Base-by-base conservation (phyloP, 371 early-diverging fungal species). In the Sporodiniella umbellata region DNA sequence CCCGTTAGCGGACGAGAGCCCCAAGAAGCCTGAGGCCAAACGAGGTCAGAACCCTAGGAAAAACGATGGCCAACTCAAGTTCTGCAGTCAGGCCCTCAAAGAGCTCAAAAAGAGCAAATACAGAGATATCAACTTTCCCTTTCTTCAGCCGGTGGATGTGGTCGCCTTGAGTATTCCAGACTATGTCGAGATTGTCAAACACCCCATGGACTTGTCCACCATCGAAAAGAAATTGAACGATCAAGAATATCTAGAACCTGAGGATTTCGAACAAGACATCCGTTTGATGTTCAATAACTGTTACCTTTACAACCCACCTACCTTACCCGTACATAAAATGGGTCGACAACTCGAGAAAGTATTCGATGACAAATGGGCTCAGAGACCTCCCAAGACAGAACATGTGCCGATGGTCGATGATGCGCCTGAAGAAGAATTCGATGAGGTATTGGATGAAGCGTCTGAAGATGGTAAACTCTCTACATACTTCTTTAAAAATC, bases 201-300 rank as follows among this genome's bases (percentile, higher is more conserved):
- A 93, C 42, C 99, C 99, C 4, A 99, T 99, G 99, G 99, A 99
- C 66, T 47, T 99, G 19, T 80, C 88, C 14, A 99, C 99, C 0
- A 88, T 99, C 31, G 81, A 84, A 58, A 77, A 80, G 33, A 95
- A 95, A 66, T 69, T 99, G 14, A 90, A 92, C 38, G 58, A 66
- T 12, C 87, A 85, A 10, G 75, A 79, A 21, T 99, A 99, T 65
- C 53, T 66, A 0, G 72, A 68, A 7, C 77, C 89, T 0, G 80
- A 77, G 5, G 90, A 87, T 33, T 96, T 97, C 56, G 88, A 89
- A 52, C 73, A 75, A 0, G 99, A 99, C 60, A 72, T 93, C 28
- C 85, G 89, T 8, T 77, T 94, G 8, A 92, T 96, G 79, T 83
- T 99, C 59, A 71, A 80, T 38, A 99, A 99, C 70, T 99, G 99